A percentile compares a stretch with the other conserved stretches of the same genome.
These are phyloP conservation scores for Magnolia kwangsiensis DNA, from an alignment of 164 flowering plant genomes.

Conservation along the genomic window DNA sequence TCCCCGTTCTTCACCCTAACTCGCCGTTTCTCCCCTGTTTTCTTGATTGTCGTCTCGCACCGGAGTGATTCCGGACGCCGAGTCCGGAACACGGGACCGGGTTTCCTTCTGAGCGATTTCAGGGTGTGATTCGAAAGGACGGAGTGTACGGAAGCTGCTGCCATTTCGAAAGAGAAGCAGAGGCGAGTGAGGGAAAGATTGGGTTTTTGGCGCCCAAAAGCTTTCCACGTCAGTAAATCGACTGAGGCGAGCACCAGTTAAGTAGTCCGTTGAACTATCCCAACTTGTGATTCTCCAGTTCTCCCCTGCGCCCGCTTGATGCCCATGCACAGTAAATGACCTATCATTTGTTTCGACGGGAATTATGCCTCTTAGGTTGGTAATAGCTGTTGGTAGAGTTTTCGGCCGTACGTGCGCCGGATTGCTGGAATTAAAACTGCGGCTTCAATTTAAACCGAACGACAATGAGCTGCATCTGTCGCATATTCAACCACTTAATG, in stretches of 20 bases:
- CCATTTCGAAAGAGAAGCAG: constrained; percentile 1
- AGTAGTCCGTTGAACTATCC: background rate
- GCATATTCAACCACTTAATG: too few species aligned
- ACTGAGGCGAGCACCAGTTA: background rate
- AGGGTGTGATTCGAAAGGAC: background rate
- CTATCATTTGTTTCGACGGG: too few species aligned
- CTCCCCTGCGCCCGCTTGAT: too few species aligned
- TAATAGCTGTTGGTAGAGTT: too few species aligned
- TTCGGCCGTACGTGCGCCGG: too few species aligned
- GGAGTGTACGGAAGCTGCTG: constrained; percentile 2
- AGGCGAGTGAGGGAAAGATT: background rate
- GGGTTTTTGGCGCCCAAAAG: background rate
- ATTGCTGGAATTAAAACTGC: too few species aligned
- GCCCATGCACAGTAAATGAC: too few species aligned
- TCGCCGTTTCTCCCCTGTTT: constrained; percentile 17
- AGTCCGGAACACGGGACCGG: background rate
- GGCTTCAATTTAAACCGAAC: too few species aligned
- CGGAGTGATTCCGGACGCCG: constrained; percentile 16
- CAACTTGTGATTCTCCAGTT: background rate
- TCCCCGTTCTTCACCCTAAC: constrained; percentile 56
- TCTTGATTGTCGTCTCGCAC: constrained; percentile 19
- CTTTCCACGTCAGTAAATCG: background rate
- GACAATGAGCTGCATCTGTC: too few species aligned
- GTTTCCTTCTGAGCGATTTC: constrained; percentile 1
- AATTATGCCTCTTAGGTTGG: too few species aligned